Evolutionary conservation across 176 grass and related monocot species (phyloP), one percentile per base, ranked within the genome.

Genomic region (Aechmea fasciata): DNA sequence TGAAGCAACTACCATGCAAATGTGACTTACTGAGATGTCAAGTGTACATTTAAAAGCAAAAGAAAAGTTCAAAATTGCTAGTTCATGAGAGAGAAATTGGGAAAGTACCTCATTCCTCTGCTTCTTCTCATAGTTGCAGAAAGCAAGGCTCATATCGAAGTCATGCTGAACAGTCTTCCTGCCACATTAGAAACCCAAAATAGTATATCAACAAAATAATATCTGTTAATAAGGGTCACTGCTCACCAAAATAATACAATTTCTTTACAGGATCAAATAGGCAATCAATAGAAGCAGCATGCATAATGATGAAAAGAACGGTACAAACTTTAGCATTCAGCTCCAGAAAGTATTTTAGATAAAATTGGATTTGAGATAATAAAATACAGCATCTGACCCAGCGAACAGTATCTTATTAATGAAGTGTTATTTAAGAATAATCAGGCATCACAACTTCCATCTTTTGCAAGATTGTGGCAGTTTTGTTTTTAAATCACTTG

Each of bases 121-220:
- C 80, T 99, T 90, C 84, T 92, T 97, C 66, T 93, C 94, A 66
- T 99, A 84, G 71, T 91, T 90, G 74, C 87, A 94, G 49, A 88
- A 88, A 69, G 95, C 90, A 73, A 88, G 64, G 15, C 82, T 94
- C 84, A 80, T 88, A 81, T 99, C 95, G 78, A 94, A 99, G 73
- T 89, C 95, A 76, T 86, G 76, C 79, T 88, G 90, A 72, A 88
- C 78, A 87, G 86, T 73, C 50, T 79, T 94, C 95, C 95, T 99
- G 87, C 48, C 19, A 57, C 80, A 80, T 68, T 68, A 72, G 75
- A 68, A 81, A 15, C 55, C 55, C 15, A 61, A 61, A 61, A 10
- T 18, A 61, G n/a, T 20, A 19, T 19, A 61, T 61, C 10, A 59
- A 14, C 14, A 59, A 61, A 10, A 61, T 22, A 2, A 2, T 9